Conservation (phyloP, 2,329 filamentous ascomycete genomes). For the Penicillium sp. region DNA sequence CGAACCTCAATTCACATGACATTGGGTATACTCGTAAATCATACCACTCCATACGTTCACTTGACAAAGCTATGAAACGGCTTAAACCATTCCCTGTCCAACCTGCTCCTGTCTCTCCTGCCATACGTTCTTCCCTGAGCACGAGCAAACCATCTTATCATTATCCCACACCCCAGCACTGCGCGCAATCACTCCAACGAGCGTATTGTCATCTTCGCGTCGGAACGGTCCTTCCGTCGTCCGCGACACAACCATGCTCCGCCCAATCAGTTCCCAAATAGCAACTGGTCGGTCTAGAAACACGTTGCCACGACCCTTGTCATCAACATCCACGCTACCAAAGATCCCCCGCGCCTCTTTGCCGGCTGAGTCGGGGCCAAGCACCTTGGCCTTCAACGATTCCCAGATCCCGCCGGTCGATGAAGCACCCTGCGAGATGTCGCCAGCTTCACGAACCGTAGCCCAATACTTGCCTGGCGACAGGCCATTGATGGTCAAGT, state of each 20-base stretch:
- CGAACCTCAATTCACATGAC: too few species aligned
- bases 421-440: conserved; percentile 75
- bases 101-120: conserved; percentile 90
- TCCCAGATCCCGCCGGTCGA: conserved; percentile 82
- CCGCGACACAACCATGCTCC: conserved; percentile 80
- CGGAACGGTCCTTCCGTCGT: conserved; percentile 55
- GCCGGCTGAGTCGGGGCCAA: conserved; percentile 25
- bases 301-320: conserved; percentile 67
- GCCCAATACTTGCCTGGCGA: conserved; percentile 75
- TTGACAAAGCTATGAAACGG: background rate
- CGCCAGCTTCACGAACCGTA: conserved; percentile 76
- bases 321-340: conserved; percentile 67
- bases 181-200: conserved; percentile 88
- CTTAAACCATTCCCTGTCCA: conserved; percentile 79
- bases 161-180: conserved; percentile 99
- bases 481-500: conserved; percentile 79
- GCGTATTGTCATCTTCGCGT: conserved; percentile 72
- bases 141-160: conserved; percentile 96
- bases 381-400: conserved; percentile 42
- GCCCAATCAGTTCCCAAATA: conserved; percentile 94
- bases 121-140: conserved; percentile 97
- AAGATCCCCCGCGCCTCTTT: conserved; percentile 57
- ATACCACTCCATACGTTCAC: conserved; percentile 2
- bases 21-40: conserved; percentile 8
- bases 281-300: conserved; percentile 78